Evolutionary conservation across 2,329 filamentous ascomycete genomes (phyloP).

Genomic region (Claviceps maximensis): DNA sequence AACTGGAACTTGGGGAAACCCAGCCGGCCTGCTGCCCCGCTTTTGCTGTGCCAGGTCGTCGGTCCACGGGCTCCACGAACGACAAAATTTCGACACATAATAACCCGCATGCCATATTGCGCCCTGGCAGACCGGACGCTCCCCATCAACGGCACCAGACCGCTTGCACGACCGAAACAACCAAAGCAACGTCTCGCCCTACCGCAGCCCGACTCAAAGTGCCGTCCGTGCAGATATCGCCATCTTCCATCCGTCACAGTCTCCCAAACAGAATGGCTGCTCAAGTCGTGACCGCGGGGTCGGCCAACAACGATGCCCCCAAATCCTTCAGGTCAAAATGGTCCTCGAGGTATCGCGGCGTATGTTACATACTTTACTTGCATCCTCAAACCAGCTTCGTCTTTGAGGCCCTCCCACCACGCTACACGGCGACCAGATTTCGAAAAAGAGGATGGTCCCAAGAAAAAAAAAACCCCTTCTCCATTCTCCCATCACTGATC

Average conservation of each 20-base stretch:
- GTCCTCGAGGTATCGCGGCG: slow-evolving; percentile 49
- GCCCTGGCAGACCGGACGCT: not conserved
- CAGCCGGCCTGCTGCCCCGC: not conserved
- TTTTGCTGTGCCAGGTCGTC: not conserved
- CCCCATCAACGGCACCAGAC: not conserved
- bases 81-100: not conserved
- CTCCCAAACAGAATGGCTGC: slow-evolving; percentile 18
- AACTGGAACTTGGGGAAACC: not conserved
- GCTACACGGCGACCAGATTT: not conserved
- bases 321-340: slow-evolving; percentile 40
- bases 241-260: not conserved
- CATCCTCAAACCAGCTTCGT: not conserved
- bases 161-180: too few relatives aligned
- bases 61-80: not conserved
- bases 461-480: too few relatives aligned
- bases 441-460: too few relatives aligned
- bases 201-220: not conserved
- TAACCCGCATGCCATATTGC: not conserved
- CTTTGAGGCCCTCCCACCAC: not conserved
- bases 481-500: not conserved
- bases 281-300: slow-evolving; percentile 9
- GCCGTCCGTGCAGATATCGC: not conserved
- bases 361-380: slow-evolving; percentile 26
- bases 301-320: slow-evolving; percentile 8
- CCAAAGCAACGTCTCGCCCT: not conserved